Base-by-base conservation (phyloP, 495 filamentous ascomycete species). In the Alectoria sarmentosa region DNA sequence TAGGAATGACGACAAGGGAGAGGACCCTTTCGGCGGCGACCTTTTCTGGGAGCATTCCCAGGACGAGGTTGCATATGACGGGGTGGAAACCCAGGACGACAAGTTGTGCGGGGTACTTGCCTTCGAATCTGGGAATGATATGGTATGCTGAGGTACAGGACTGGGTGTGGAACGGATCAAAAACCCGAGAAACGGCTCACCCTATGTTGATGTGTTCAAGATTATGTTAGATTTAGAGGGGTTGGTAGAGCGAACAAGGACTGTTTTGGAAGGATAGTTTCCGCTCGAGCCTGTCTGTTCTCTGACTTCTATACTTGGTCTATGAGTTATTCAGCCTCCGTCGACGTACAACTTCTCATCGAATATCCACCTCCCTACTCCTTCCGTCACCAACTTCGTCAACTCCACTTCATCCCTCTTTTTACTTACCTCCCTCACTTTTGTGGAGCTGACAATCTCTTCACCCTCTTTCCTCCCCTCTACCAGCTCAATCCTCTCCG, bases 371-470 rank as follows among this genome's bases (percentile, higher is more conserved):
- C 76, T 77, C 44, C 73, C 77, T 2, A 96, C 85, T 17, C 75
- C 79, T 5, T 78, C 75, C 4, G 87, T 84, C 19, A 94, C 87
- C 70, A 95, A 72, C 75, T 71, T 75, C 21, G 74, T 73, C 65
- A 98, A 77, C 38, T 71, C 80, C 39, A 80, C 75, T 69, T 78
- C 77, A 34, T 89, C 83, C 34, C 73, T 72, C 17, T 73, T 72
- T 58, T 73, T 74, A 14, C 81, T 82, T 6, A 88, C 88, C 65
- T 85, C 80, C 55, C 93, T 82, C 4, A 92, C 89, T 69, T 76
- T 83, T 7, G 93, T 97, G 58, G 90, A 94, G 71, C 91, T 96
- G 17, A 96, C 80, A 4, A 81, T 73, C 9, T 76, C 75, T 64
- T 82, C 83, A 13, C 77, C 82, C 0, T 79, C 81, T 62, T 75